Percentiles rank a stretch among this genome's conserved stretches.
Conservation (phyloP, 176 grass and related monocot genomes). For the Cymbopogon citratus region DNA sequence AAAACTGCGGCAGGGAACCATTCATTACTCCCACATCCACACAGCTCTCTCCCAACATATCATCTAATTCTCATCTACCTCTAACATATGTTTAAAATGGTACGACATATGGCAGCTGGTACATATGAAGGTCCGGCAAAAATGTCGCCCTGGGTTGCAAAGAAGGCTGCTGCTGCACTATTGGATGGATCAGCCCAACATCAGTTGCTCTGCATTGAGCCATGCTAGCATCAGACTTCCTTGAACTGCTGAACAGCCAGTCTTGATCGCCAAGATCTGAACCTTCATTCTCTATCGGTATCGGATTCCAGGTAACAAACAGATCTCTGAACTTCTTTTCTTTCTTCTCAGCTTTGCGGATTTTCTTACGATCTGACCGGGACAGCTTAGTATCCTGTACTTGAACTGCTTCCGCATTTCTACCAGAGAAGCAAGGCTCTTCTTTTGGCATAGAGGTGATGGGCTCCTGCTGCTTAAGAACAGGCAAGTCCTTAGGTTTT, state of each 20-base stretch:
- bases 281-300: background rate
- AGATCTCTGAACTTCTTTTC: conserved; percentile 37
- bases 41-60: conserved; percentile 36
- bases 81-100: conserved; percentile 32
- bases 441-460: background rate
- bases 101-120: conserved; percentile 44
- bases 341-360: conserved; percentile 39
- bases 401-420: background rate
- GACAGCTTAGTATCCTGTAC: conserved; percentile 19
- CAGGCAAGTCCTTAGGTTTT: background rate
- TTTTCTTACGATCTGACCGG: conserved; percentile 33
- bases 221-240: conserved; percentile 21
- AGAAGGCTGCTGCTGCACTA: conserved; percentile 25
- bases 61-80: conserved; percentile 24
- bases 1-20: conserved; percentile 40
- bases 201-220: conserved; percentile 27
- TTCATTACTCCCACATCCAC: conserved; percentile 24
- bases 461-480: background rate
- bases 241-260: conserved; percentile 30
- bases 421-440: conserved; percentile 36
- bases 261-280: conserved; percentile 9
- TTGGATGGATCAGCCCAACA: background rate
- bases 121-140: conserved; percentile 32
- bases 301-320: conserved; percentile 48
- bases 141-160: conserved; percentile 29